Evolutionary conservation across 768 basidiomycete genomes (phyloP), one percentile per base, ranked within the genome.

Genomic region (Hygrophorus russula): DNA sequence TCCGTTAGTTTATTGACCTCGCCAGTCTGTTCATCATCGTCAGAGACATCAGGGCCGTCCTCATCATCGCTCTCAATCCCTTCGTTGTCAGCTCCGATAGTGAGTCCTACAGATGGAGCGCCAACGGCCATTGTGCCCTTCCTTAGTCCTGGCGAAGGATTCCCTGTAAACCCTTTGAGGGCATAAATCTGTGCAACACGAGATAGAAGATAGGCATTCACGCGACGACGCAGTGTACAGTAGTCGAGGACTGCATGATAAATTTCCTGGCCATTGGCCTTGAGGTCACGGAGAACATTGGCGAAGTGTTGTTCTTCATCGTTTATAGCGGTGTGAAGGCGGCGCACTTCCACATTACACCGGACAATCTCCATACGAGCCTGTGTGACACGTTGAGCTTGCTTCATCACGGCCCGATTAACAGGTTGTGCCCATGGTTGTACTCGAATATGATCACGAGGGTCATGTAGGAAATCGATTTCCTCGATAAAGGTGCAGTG

Each of bases 401-500:
- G 34, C 17, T 53, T 56, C 39, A 57, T 56, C 0, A 49, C 40
- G 17, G 55, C 50, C 5, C 58, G 56, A 9, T 50, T 41, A 5
- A 40, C 41, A 0, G 54, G 56, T 2, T 51, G 17, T 0, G 51
- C 49, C 62, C 63, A 65, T 2, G 46, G 52, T 39, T 51, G 53
- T 2, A 52, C 28, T 4, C 24, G 44, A 14, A 63, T 44, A 15
- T 62, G 55, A n/a, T 50, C 24, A 3, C 51, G 45, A 0, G 56
- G 51, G 34, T 60, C 51, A 7, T 45, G 46, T 2, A 65, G 54
- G 8, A 65, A 49, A 13, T 49, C 39, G 39, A 65, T 60, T 31
- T 65, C 53, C 8, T 56, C 55, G 0, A 65, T 38, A 30, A 59
- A 62, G 3, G 31, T 35, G 40, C 54, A 60, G n/a, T 59, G 49